Evolutionary conservation across 768 basidiomycete species (phyloP), one percentile per base, ranked within the genome.

Genomic region (Naganishia randhawae): DNA sequence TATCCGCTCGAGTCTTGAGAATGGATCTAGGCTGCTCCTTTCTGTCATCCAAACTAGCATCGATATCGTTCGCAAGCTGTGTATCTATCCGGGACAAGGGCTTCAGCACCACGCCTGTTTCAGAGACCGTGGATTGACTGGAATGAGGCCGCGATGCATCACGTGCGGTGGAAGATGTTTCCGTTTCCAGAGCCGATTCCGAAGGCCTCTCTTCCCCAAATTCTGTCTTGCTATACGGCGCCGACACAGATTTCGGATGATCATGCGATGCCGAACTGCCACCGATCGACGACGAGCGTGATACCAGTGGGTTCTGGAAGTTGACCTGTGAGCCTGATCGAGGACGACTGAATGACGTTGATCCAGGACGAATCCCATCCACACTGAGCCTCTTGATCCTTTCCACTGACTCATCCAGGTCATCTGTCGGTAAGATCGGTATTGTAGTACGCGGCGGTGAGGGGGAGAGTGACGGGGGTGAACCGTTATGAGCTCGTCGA

Each of bases 351-450:
- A 19, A 25, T 39, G 35, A 25, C 13, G 22, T 22, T n/a, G 57
- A 22, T 33, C 50, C 39, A 4, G 67, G 42, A 19, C 57, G 42
- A 22, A 51, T 50, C 7, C 62, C 62, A 25, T 66, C 69, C n/a
- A 70, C 35, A 45, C 69, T 70, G n/a, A 63, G 65, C 41, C 69
- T 61, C 65, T 63, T 51, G 51, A 70, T 61, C 33, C 55, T 42
- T 19, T 70, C 69, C 13, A 70, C 48, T 14, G 65, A 66, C 19
- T 66, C 57, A 39, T 70, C 61, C n/a, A 70, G n/a, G 9, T 67
- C 65, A n/a, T 51, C 69, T n/a, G 57, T 61, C 16, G 69, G 64
- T 11, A 65, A 48, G 29, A 41, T 53, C 2, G 69, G 69, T n/a
- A 67, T 25, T 33, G 42, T 29, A 13, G 54, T 62, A 32, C 61